Conservation (phyloP, 1,284 basidiomycete species). For the Sutorius eximius region DNA sequence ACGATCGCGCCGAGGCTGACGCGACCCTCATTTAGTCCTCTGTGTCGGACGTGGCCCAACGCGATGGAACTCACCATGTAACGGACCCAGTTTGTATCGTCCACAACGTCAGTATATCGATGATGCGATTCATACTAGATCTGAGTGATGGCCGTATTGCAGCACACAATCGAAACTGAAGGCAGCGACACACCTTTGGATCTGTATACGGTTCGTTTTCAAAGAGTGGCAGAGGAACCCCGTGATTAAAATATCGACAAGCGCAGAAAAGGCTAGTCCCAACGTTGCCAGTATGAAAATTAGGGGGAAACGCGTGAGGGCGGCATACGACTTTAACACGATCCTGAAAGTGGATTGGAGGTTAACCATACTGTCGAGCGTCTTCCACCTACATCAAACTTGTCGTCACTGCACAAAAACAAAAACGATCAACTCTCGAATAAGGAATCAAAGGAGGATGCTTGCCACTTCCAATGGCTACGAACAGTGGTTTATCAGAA, state of each 20-base stretch:
- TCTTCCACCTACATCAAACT: conserved; percentile 20
- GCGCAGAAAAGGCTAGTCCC: conserved; percentile 47
- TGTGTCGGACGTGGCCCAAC: background rate
- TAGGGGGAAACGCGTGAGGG: conserved; percentile 10
- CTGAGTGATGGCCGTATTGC: background rate
- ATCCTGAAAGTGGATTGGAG: conserved; percentile 11
- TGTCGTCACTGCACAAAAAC: conserved; percentile 13
- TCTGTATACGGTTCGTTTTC: conserved; percentile 36
- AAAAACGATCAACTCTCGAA: background rate
- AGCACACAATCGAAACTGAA: too few relatives aligned
- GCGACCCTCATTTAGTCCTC: background rate
- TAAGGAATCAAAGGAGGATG: background rate
- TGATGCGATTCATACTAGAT: conserved; percentile 43
- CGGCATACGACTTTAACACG: conserved; percentile 9
- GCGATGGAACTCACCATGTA: conserved; percentile 38
- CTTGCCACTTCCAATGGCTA: conserved; percentile 24
- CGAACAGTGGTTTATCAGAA: background rate
- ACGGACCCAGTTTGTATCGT: conserved; percentile 50
- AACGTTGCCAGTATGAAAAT: conserved; percentile 9
- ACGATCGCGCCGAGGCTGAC: conserved; percentile 40
- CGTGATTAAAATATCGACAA: conserved; percentile 50
- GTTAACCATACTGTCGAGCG: background rate
- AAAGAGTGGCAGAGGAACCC: conserved; percentile 45
- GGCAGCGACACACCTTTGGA: conserved; percentile 34
- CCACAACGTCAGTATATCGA: conserved; percentile 49